phyloP scores from a whole-genome alignment of 116 monocot species.

The Iris pallida region DNA sequence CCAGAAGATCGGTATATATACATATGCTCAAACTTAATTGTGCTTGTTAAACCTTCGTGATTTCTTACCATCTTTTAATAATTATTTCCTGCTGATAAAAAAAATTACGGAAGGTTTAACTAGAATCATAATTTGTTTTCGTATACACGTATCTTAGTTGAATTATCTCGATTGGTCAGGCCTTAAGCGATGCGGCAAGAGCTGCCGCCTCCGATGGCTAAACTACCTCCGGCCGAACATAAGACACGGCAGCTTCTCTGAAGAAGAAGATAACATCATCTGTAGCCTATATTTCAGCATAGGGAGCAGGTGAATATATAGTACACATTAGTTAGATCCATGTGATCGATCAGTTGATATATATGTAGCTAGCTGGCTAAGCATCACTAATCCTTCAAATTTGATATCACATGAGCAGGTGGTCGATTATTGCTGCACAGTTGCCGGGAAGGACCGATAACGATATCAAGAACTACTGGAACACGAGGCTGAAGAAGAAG shows the following conservation, averaged over 20 bases:
- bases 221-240: conserved; percentile 50
- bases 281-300: conserved; percentile 44
- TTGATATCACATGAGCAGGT: conserved; percentile 18
- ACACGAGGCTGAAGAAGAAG: conserved; percentile 60
- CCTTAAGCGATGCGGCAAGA: conserved; percentile 39
- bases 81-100: too few relatives aligned
- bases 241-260: conserved; percentile 51
- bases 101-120: neutral
- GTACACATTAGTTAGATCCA: neutral
- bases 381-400: neutral
- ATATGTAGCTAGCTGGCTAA: neutral
- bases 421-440: conserved; percentile 53
- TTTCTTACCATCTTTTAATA: neutral
- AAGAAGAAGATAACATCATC: conserved; percentile 54
- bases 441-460: conserved; percentile 54
- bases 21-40: neutral
- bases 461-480: conserved; percentile 65
- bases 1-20: conserved; percentile 63
- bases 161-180: neutral
- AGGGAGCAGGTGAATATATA: conserved; percentile 45
- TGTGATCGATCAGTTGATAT: neutral
- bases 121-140: too few relatives aligned
- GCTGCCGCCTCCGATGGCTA: conserved; percentile 53
- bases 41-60: neutral
- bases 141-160: too few relatives aligned